Evolutionary conservation across 2,329 filamentous ascomycete species (phyloP).

Genomic region (Colletotrichum sp.): DNA sequence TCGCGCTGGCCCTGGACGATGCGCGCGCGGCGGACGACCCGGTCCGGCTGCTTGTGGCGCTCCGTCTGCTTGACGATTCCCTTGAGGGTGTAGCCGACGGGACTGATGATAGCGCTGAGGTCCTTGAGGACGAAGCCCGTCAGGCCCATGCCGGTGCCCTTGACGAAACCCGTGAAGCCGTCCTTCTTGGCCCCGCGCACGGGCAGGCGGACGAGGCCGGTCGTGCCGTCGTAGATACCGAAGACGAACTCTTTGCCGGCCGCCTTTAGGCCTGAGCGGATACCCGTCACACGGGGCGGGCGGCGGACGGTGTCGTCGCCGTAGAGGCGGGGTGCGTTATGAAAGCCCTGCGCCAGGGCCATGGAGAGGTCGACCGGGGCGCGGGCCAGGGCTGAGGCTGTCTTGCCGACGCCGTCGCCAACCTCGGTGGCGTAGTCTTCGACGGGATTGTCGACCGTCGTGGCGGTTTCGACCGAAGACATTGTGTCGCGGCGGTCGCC

Average conservation of each 20-base stretch:
- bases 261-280: slow-evolving; percentile 66
- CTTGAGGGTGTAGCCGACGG: slow-evolving; percentile 67
- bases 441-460: slow-evolving; percentile 29
- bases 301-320: slow-evolving; percentile 72
- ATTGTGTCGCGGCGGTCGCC: slow-evolving; percentile 22
- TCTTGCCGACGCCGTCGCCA: slow-evolving; percentile 55
- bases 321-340: slow-evolving; percentile 73
- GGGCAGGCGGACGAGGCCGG: slow-evolving; percentile 66
- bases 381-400: slow-evolving; percentile 55
- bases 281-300: slow-evolving; percentile 67
- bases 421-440: slow-evolving; percentile 55
- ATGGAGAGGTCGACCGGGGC: slow-evolving; percentile 67
- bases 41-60: slow-evolving; percentile 56
- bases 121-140: slow-evolving; percentile 70
- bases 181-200: slow-evolving; percentile 60
- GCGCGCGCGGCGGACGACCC: slow-evolving; percentile 60
- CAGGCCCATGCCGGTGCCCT: slow-evolving; percentile 67
- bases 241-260: slow-evolving; percentile 66
- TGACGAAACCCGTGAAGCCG: slow-evolving; percentile 50
- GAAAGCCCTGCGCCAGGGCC: slow-evolving; percentile 71
- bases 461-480: slow-evolving; percentile 20
- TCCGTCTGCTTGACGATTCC: slow-evolving; percentile 66
- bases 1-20: slow-evolving; percentile 64
- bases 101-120: slow-evolving; percentile 64
- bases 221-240: slow-evolving; percentile 69